These are phyloP conservation scores for Verticillium nonalfalfae DNA, from an alignment of 2,329 filamentous ascomycete genomes.

Conservation along the genomic window DNA sequence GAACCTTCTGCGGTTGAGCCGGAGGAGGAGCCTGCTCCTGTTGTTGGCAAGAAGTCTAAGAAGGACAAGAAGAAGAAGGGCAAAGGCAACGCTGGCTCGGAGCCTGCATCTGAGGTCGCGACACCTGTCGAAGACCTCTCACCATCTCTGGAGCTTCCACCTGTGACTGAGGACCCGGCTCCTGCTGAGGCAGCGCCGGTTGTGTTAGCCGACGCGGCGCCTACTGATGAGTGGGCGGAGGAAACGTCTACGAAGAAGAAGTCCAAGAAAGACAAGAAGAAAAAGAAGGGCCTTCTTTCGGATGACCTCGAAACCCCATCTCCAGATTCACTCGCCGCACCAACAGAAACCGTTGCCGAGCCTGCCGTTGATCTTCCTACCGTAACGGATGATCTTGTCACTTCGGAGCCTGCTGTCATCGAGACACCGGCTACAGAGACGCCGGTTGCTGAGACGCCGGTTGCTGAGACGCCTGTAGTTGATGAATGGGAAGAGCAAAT, in stretches of 20 bases:
- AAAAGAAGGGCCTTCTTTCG: conserved; percentile 20
- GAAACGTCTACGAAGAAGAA: conserved; percentile 15
- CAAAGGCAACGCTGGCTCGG: conserved; percentile 2
- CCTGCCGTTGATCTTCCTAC: not conserved
- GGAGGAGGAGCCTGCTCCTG: conserved; percentile 11
- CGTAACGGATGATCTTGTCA: not conserved
- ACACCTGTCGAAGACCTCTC: conserved; percentile 4
- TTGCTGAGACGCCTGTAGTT: conserved; percentile 4
- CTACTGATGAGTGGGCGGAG: not conserved
- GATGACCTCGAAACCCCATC: not conserved
- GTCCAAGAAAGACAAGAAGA: conserved; percentile 14
- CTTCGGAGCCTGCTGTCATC: not conserved
- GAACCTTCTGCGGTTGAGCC: conserved; percentile 1
- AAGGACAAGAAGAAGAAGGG: conserved; percentile 14
- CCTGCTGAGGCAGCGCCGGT: not conserved
- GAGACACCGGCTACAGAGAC: conserved; percentile 4
- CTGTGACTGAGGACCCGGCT: conserved; percentile 2
- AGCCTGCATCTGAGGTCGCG: conserved; percentile 2
- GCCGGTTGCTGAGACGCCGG: conserved; percentile 3
- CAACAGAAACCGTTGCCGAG: not conserved
- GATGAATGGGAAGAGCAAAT: conserved; percentile 1
- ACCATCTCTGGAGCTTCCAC: conserved; percentile 1
- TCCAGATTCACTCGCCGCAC: conserved; percentile 4
- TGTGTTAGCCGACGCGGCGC: not conserved
- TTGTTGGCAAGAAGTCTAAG: conserved; percentile 19